Evolutionary conservation across 2,329 filamentous ascomycete species (phyloP), one percentile per base, ranked within the genome.

Genomic region (Alternaria hordeiaustralica): DNA sequence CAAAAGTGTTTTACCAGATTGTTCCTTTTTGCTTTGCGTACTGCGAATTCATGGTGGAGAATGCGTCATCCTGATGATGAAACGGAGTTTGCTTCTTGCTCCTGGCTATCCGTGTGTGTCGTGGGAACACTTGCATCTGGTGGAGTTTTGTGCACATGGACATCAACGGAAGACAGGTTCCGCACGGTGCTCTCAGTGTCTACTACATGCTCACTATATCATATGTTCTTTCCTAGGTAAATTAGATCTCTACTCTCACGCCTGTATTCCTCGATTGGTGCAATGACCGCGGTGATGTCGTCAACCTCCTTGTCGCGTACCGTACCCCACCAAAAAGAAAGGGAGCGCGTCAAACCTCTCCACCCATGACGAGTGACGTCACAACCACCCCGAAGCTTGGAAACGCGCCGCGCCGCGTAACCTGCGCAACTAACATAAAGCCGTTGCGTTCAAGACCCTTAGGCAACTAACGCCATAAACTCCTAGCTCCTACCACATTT

Each of bases 371-470:
- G 11, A 30, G 33, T 61, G 59, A 61, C 59, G 59, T 61, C 59
- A 61, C 54, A 58, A n/a, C n/a, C 30, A 18, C 30, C n/a, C 45
- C 20, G 51, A 61, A 61, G 46, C 59, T 47, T 61, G 59, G 53
- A 61, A 58, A 49, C 47, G 45, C 51, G 23, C 44, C 33, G 20
- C 28, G 36, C 43, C 25, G 56, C 36, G 55, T 56, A 61, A 36
- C 54, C 54, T 46, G 36, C 53, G 15, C 36, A 58, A 11, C 45
- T 50, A 36, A 57, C 53, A 61, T 58, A 58, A 61, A 61, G 25
- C 20, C 46, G 18, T 30, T 28, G 13, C 9, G 23, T 25, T 50
- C 23, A 13, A 13, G 20, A 57, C 41, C 45, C 33, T 33, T 33
- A 36, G 4, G 11, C 49, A 20, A 53, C 49, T 53, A 53, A 53